Percentiles rank a stretch among this genome's conserved stretches.
Evolutionary conservation across 192 early-diverging fungal genomes (phyloP).

Genomic region (Bifiguratus adelaidae): DNA sequence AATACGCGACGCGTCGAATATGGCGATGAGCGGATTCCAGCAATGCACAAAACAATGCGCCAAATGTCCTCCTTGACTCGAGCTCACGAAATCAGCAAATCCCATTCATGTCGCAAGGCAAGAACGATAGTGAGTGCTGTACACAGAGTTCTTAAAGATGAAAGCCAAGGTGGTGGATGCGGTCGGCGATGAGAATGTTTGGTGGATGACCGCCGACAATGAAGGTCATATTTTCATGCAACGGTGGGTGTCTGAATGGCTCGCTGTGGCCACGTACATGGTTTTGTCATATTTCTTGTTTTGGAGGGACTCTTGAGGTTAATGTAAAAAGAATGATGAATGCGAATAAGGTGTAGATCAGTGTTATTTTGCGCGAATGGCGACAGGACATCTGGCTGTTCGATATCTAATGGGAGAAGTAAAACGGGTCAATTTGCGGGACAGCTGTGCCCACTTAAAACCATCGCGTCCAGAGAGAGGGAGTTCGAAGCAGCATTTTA

Average conservation of each 20-base stretch:
- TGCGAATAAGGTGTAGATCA: no score
- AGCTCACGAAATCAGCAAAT: background rate
- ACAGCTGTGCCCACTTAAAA: no score
- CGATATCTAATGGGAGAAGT: no score
- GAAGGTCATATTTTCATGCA: conserved; percentile 4
- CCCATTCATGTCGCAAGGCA: conserved; percentile 1
- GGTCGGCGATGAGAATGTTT: conserved; percentile 2
- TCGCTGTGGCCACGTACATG: no score
- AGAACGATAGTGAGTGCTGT: background rate
- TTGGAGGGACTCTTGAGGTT: no score
- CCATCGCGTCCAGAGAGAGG: no score
- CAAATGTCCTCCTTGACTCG: background rate
- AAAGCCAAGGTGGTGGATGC: background rate
- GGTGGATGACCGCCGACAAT: conserved; percentile 3
- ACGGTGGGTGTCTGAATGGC: background rate
- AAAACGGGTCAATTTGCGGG: no score
- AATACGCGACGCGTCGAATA: background rate
- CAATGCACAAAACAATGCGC: background rate
- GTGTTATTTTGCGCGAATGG: no score
- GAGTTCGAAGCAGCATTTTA: no score
- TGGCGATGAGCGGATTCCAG: conserved; percentile 1
- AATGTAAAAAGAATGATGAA: no score
- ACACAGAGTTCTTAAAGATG: background rate
- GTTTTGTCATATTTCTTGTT: no score
- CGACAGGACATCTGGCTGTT: no score